Base-by-base conservation (phyloP, 2,329 filamentous ascomycete species). In the Acrodontium crateriforme region DNA sequence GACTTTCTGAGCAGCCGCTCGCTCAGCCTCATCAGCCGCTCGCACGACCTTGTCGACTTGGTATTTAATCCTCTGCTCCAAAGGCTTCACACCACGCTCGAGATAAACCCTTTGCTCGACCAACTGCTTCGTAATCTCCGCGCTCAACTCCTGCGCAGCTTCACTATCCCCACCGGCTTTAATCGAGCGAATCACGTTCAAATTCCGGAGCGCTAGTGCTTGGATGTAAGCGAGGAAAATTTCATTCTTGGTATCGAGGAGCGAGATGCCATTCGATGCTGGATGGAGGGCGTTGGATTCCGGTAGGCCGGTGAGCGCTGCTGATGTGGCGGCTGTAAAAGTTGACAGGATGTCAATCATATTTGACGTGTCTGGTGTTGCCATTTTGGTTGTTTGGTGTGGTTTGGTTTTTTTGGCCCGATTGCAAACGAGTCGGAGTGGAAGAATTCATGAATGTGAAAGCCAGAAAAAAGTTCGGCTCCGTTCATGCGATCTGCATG, bases 181-280 rank as follows among this genome's bases (percentile, higher is more conserved):
- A 42, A 58, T 41, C 42, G 41, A 47, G 9, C 51, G 40, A 3
- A 55, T 50, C 9, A 54, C 47, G 25, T 45, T 48, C 35, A 54
- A 29, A 49, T 74, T 72, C 33, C 81, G 73, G 12, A 95, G 56
- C 24, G 89, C 81, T 3, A 95, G 71, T 46, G 93, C 91, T 47
- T 98, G 87, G 0, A 98, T 66, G 56, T 98, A 98, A 3, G 87
- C 87, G 20, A 98, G 74, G 11, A 98, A 74, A n/a, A 98, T 68
- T 52, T 98, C 89, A 57, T 91, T 95, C 61, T 98, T 98, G 39
- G 82, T 74, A 50, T 95, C 84, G 46, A 98, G 75, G 1, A 98
- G 72, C 1, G 89, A 94, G 33, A 98, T 89, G 49, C 89, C 87
- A 45, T 93, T 74, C 39, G 76, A 67, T 2, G 80, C 77, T n/a